Evolutionary conservation across 768 basidiomycete species (phyloP).

Genomic region (Lentinus brumalis): DNA sequence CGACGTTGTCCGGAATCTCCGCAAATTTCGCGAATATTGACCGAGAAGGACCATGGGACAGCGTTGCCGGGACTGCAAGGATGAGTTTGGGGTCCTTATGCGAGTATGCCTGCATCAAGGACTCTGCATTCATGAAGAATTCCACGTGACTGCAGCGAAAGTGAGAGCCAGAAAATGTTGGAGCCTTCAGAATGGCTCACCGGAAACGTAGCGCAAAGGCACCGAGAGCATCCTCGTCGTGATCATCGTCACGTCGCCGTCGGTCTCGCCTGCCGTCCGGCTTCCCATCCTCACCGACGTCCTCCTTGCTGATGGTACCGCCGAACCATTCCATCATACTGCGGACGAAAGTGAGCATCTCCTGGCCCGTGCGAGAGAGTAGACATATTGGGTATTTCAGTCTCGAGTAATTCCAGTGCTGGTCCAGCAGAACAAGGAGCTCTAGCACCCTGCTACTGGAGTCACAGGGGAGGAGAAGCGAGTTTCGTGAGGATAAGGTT

Average conservation of each 20-base stretch:
- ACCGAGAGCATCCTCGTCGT: conserved; percentile 81
- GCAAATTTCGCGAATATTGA: conserved; percentile 87
- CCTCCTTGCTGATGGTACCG: conserved; percentile 90
- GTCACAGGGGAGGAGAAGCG: conserved; percentile 89
- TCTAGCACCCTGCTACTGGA: conserved; percentile 94
- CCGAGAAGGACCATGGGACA: conserved; percentile 92
- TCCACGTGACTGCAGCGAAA: conserved; percentile 71
- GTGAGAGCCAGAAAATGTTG: background rate
- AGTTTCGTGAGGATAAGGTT: conserved; percentile 78
- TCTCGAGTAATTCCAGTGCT: conserved; percentile 93
- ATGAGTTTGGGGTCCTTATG: conserved; percentile 92
- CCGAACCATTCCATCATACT: conserved; percentile 99
- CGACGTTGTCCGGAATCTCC: conserved; percentile 77
- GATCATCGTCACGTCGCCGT: conserved; percentile 42
- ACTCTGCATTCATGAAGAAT: conserved; percentile 83
- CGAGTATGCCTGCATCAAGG: conserved; percentile 79
- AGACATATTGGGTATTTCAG: conserved; percentile 89
- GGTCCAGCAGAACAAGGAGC: conserved; percentile 92
- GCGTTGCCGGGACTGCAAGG: conserved; percentile 87
- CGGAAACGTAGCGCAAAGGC: conserved; percentile 87
- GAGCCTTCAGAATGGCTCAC: conserved; percentile 45
- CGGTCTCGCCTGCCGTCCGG: conserved; percentile 38
- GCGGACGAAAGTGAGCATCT: conserved; percentile 91
- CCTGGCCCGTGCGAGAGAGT: conserved; percentile 86
- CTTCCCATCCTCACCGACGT: conserved; percentile 75